Percentiles rank a stretch among this genome's conserved stretches.
Evolutionary conservation across 768 basidiomycete genomes (phyloP).

Genomic region (Zangia roseola): DNA sequence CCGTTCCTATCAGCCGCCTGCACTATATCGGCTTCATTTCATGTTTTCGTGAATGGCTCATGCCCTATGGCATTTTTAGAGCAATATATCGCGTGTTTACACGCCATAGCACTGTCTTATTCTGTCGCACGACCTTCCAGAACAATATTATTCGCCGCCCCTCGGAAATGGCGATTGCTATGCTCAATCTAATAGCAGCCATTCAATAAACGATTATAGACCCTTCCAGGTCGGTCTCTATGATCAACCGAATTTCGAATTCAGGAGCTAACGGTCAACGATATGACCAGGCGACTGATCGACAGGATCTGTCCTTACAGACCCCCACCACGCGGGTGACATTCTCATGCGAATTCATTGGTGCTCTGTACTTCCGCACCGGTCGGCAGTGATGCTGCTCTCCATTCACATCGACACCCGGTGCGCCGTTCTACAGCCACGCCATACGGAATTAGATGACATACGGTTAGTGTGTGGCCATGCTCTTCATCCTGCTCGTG

Average conservation of each 20-base stretch:
- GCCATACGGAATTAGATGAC: not conserved
- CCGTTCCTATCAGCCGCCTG: slow-evolving; percentile 5
- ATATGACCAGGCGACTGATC: not conserved
- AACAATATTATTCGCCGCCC: not conserved
- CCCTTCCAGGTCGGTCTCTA: slow-evolving; percentile 2
- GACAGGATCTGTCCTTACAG: not conserved
- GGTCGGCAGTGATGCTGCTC: too few species aligned
- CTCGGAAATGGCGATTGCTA: slow-evolving; percentile 20
- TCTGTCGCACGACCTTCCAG: not conserved
- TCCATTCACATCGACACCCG: not conserved
- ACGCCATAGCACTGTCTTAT: not conserved
- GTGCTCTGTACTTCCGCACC: not conserved
- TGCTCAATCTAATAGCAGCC: slow-evolving; percentile 12
- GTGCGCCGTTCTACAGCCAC: not conserved
- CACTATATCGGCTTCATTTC: slow-evolving; percentile 7
- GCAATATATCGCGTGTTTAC: slow-evolving; percentile 4
- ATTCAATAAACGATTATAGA: not conserved
- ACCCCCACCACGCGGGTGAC: not conserved
- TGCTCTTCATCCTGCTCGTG: too few species aligned
- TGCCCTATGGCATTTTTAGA: slow-evolving; percentile 1
- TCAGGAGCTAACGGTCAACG: not conserved
- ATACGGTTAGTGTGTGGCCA: not conserved
- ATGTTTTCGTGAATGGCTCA: slow-evolving; percentile 7
- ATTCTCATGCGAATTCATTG: not conserved
- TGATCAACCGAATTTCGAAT: slow-evolving; percentile 9